These are phyloP conservation scores for Rosa hybrid DNA, from an alignment of 331 rosid genomes.

Conservation along the genomic window DNA sequence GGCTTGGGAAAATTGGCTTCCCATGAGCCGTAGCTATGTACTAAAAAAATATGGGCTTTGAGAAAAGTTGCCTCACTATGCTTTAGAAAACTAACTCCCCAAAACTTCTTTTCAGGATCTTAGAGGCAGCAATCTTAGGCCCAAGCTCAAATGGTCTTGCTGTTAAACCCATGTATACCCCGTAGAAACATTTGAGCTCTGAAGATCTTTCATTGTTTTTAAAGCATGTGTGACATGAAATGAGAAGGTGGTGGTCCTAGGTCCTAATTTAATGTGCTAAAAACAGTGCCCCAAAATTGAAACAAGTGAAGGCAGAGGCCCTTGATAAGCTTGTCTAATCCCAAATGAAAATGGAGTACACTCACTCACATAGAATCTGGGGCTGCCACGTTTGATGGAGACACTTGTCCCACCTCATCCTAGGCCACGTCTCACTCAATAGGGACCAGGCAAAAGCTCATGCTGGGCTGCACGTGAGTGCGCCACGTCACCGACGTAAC, in stretches of 20 bases:
- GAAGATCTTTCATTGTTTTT: neutral
- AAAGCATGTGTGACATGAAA: neutral
- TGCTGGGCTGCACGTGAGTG: constrained; percentile 51
- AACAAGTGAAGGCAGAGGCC: neutral
- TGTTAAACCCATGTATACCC: neutral
- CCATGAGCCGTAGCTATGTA: too few relatives aligned
- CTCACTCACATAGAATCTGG: neutral
- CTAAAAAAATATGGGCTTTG: too few relatives aligned
- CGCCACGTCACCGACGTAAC: constrained; percentile 37
- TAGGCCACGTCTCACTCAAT: constrained; percentile 37
- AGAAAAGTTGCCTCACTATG: too few relatives aligned
- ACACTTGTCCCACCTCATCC: constrained; percentile 46
- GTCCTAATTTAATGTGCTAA: neutral
- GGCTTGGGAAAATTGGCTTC: too few relatives aligned
- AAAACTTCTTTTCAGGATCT: too few relatives aligned
- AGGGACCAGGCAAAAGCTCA: constrained; percentile 26
- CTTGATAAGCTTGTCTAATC: neutral
- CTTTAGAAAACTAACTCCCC: too few relatives aligned
- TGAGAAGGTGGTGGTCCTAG: constrained; percentile 10
- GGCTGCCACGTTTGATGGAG: constrained; percentile 25
- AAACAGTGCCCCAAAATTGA: constrained; percentile 8
- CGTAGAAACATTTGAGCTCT: neutral
- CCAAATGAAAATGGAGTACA: neutral
- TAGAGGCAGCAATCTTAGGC: neutral
- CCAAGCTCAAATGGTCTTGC: neutral